Conservation (phyloP, 139 green algal species). For the Nannochloris sp. region DNA sequence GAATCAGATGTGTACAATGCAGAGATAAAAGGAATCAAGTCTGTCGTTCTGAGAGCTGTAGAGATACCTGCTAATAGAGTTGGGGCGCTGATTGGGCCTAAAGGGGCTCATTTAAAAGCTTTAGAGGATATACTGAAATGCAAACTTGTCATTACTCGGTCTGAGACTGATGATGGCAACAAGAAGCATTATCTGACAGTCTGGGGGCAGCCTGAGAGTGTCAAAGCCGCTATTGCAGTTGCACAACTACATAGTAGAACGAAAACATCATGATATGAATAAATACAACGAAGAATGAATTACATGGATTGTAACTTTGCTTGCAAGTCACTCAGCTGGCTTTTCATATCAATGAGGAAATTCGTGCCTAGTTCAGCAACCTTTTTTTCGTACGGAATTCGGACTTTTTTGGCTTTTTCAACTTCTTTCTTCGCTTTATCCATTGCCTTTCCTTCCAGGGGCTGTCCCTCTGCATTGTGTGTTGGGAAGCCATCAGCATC, state of each 20-base stretch:
- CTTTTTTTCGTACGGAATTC: conserved; percentile 24
- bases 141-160: conserved; percentile 20
- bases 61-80: conserved; percentile 16
- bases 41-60: conserved; percentile 21
- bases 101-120: conserved; percentile 18
- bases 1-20: conserved; percentile 19
- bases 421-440: conserved; percentile 69
- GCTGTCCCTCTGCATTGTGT: conserved; percentile 61
- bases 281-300: background rate
- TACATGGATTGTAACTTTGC: conserved; percentile 5
- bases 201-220: conserved; percentile 21
- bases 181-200: conserved; percentile 1
- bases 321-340: conserved; percentile 5
- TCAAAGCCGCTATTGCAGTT: conserved; percentile 18
- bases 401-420: conserved; percentile 50
- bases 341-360: conserved; percentile 11
- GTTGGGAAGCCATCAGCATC: conserved; percentile 60
- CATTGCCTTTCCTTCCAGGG: conserved; percentile 63
- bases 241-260: background rate
- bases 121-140: conserved; percentile 27
- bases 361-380: conserved; percentile 7
- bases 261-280: conserved; percentile 7
- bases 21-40: conserved; percentile 19
- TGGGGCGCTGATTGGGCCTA: conserved; percentile 22
- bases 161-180: background rate